These are phyloP conservation scores for Kluyveromyces dobzhanskii DNA, from an alignment of 805 yeast genomes.

Conservation along the genomic window DNA sequence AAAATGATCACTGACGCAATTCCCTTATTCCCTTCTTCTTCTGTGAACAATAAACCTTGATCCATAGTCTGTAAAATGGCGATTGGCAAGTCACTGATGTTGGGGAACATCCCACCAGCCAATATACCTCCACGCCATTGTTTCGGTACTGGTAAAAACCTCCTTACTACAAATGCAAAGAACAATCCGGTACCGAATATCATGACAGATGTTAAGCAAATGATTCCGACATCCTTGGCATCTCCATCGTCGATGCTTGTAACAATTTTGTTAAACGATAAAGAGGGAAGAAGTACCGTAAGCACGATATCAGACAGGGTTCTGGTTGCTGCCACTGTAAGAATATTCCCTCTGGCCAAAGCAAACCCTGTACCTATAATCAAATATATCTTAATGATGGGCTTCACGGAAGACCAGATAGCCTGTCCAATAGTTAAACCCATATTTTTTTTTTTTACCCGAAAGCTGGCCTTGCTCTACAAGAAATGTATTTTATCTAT, in stretches of 20 bases:
- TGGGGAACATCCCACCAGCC: conserved; percentile 64
- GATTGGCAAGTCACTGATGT: conserved; percentile 69
- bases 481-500: too few species aligned
- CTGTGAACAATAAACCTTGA: conserved; percentile 48
- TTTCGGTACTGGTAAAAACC: conserved; percentile 43
- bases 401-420: conserved; percentile 53
- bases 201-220: conserved; percentile 43
- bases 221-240: conserved; percentile 61
- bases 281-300: conserved; percentile 54
- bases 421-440: conserved; percentile 24
- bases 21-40: conserved; percentile 60
- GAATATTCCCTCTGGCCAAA: conserved; percentile 48
- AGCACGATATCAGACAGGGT: conserved; percentile 59
- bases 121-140: conserved; percentile 65
- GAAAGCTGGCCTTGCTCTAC: too few species aligned
- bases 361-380: conserved; percentile 60
- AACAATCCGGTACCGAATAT: conserved; percentile 43
- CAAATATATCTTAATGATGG: conserved; percentile 66
- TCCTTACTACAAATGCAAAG: conserved; percentile 32
- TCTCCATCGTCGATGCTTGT: conserved; percentile 52
- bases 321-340: conserved; percentile 53
- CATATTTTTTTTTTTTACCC: too few species aligned
- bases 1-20: conserved; percentile 79
- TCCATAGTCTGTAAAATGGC: conserved; percentile 67
- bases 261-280: conserved; percentile 57